A percentile compares a stretch with the other conserved stretches of the same genome.
Evolutionary conservation across 2,329 filamentous ascomycete species (phyloP).

Genomic region (Colletotrichum euphorbiae): DNA sequence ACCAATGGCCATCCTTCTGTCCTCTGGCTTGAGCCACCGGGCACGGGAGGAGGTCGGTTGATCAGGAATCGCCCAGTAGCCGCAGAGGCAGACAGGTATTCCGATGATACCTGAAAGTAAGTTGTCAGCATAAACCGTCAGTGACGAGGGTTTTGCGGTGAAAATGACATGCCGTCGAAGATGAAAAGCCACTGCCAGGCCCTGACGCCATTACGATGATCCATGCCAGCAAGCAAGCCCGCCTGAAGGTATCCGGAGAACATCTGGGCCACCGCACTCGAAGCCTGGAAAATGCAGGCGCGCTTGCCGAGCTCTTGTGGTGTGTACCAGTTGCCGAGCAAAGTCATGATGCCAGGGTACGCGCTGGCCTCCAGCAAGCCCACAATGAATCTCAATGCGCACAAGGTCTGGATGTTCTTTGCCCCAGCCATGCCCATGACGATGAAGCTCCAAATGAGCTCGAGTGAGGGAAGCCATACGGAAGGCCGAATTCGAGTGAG

Average conservation of each 20-base stretch:
- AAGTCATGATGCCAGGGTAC: slow-evolving; percentile 52
- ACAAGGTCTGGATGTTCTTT: slow-evolving; percentile 52
- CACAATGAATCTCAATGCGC: slow-evolving; percentile 57
- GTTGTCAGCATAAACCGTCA: neutral
- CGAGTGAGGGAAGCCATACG: slow-evolving; percentile 54
- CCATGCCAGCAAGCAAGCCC: slow-evolving; percentile 53
- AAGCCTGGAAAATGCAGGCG: slow-evolving; percentile 55
- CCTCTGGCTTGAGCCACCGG: slow-evolving; percentile 45
- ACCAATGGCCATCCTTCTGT: slow-evolving; percentile 45
- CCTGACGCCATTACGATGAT: slow-evolving; percentile 50
- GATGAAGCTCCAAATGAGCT: slow-evolving; percentile 48
- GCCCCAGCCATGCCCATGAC: slow-evolving; percentile 53
- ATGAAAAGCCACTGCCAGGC: slow-evolving; percentile 62
- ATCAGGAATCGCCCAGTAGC: slow-evolving; percentile 50
- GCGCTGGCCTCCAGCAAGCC: slow-evolving; percentile 54
- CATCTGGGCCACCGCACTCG: slow-evolving; percentile 53
- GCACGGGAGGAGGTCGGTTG: slow-evolving; percentile 46
- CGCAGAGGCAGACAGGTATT: slow-evolving; percentile 48
- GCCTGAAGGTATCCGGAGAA: slow-evolving; percentile 58
- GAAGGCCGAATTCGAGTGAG: slow-evolving; percentile 54
- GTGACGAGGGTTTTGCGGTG: neutral
- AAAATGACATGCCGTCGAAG: slow-evolving; percentile 50
- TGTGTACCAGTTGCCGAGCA: slow-evolving; percentile 59
- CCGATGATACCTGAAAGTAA: slow-evolving; percentile 43
- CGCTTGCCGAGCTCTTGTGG: slow-evolving; percentile 56